phyloP scores from a whole-genome alignment of 1,284 basidiomycete species.

The Cryptococcus floricola region DNA sequence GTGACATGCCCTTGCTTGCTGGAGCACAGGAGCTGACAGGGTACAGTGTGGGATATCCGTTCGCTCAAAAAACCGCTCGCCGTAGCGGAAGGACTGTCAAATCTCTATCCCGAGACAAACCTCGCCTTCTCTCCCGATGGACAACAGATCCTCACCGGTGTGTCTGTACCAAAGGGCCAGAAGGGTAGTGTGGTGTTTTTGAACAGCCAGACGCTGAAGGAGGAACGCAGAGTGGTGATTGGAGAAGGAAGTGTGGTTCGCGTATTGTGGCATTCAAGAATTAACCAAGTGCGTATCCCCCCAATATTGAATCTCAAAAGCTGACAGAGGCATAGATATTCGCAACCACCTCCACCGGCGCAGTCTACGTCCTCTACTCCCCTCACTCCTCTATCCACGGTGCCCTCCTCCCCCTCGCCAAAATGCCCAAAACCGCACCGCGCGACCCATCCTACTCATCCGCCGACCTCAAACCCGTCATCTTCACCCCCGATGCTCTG shows the following conservation, averaged over 20 bases:
- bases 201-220: constrained; percentile 62
- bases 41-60: constrained; percentile 85
- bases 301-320: constrained; percentile 7
- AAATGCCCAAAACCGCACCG: constrained; percentile 61
- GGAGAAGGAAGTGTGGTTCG: constrained; percentile 77
- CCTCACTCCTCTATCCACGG: constrained; percentile 82
- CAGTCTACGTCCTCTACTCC: constrained; percentile 85
- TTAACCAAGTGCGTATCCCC: constrained; percentile 72
- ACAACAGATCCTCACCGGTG: constrained; percentile 75
- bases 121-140: constrained; percentile 91
- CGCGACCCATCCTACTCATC: constrained; percentile 77
- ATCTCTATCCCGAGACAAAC: constrained; percentile 84
- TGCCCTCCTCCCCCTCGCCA: constrained; percentile 74
- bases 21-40: constrained; percentile 11
- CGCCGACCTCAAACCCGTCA: constrained; percentile 65
- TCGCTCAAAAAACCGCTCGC: constrained; percentile 80
- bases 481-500: constrained; percentile 82
- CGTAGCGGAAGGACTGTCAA: constrained; percentile 60
- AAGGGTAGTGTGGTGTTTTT: constrained; percentile 72
- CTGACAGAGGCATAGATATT: constrained; percentile 60
- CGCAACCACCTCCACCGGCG: constrained; percentile 78
- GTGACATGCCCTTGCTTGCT: constrained; percentile 41
- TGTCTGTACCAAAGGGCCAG: constrained; percentile 56
- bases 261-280: constrained; percentile 90
- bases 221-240: constrained; percentile 58